These are phyloP conservation scores for Sugiyamaella smithiae DNA, from an alignment of 805 yeast genomes.

Conservation along the genomic window DNA sequence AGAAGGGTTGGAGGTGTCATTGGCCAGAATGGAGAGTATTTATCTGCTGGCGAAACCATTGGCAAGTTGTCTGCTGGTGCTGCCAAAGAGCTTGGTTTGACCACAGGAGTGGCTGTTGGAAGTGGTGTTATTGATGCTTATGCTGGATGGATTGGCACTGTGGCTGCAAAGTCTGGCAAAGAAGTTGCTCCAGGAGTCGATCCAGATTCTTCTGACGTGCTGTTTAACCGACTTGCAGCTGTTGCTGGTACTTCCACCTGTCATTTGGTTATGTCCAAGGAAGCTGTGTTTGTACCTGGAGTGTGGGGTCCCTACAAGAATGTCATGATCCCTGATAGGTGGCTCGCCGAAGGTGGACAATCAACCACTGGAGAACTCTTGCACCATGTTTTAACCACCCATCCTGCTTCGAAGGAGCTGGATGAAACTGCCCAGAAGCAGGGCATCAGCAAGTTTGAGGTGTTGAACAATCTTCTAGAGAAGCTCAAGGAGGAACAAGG, in stretches of 20 bases:
- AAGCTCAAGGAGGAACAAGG: slow-evolving; percentile 53
- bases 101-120: slow-evolving; percentile 79
- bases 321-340: slow-evolving; percentile 81
- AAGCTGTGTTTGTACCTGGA: slow-evolving; percentile 88
- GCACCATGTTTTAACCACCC: slow-evolving; percentile 82
- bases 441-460: slow-evolving; percentile 74
- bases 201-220: slow-evolving; percentile 33
- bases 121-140: slow-evolving; percentile 97
- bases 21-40: slow-evolving; percentile 64
- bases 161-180: slow-evolving; percentile 78
- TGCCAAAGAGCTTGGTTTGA: slow-evolving; percentile 80
- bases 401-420: slow-evolving; percentile 81
- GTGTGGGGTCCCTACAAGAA: slow-evolving; percentile 99
- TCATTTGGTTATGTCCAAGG: slow-evolving; percentile 81
- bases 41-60: slow-evolving; percentile 86
- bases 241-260: slow-evolving; percentile 99
- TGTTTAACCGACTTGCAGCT: slow-evolving; percentile 88
- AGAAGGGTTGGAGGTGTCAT: slow-evolving; percentile 80
- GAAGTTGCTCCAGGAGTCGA: slow-evolving; percentile 36
- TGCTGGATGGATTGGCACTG: slow-evolving; percentile 99
- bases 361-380: slow-evolving; percentile 93
- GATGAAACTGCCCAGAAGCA: slow-evolving; percentile 58
- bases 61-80: slow-evolving; percentile 66
- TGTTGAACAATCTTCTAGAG: slow-evolving; percentile 72
- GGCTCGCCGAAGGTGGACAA: slow-evolving; percentile 99